Evolutionary conservation across 352 stramenopile species (phyloP).

Genomic region (Pythium coloratum): DNA sequence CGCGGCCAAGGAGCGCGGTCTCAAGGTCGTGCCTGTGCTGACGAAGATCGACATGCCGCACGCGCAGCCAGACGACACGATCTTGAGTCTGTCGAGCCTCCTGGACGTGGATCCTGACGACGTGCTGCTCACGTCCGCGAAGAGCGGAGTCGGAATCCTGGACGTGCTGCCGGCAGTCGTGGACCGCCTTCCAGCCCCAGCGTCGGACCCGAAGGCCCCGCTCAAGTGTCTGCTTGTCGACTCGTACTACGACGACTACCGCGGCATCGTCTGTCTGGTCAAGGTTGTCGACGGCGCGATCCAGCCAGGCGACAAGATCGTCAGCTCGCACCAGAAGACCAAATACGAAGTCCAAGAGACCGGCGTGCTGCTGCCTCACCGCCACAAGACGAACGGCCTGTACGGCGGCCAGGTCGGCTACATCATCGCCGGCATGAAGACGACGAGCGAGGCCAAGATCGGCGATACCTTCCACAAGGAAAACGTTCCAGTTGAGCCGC

Average conservation of each 20-base stretch:
- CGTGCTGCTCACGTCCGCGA: conserved; percentile 95
- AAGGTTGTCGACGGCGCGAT: conserved; percentile 92
- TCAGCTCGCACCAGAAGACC: conserved; percentile 68
- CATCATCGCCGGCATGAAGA: conserved; percentile 96
- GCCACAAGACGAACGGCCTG: conserved; percentile 74
- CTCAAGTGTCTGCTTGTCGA: conserved; percentile 95
- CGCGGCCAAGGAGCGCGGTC: conserved; percentile 93
- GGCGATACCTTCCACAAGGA: conserved; percentile 85
- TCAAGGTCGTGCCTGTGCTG: conserved; percentile 95
- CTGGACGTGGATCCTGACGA: conserved; percentile 93
- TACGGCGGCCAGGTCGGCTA: conserved; percentile 96
- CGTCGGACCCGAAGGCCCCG: conserved; percentile 57
- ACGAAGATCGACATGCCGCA: conserved; percentile 99
- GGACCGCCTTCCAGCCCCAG: conserved; percentile 60
- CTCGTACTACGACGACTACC: conserved; percentile 96
- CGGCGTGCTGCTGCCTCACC: conserved; percentile 91
- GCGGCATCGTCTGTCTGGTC: conserved; percentile 95
- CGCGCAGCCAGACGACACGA: conserved; percentile 91
- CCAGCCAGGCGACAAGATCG: conserved; percentile 80
- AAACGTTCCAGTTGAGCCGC: conserved; percentile 51
- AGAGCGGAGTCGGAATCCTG: conserved; percentile 90
- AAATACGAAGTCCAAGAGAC: conserved; percentile 97
- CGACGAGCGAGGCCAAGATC: conserved; percentile 95
- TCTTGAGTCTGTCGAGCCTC: conserved; percentile 74
- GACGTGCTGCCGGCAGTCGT: conserved; percentile 86